phyloP scores from a whole-genome alignment of 176 grass and related monocot species.

The Sorghum bicolor region DNA sequence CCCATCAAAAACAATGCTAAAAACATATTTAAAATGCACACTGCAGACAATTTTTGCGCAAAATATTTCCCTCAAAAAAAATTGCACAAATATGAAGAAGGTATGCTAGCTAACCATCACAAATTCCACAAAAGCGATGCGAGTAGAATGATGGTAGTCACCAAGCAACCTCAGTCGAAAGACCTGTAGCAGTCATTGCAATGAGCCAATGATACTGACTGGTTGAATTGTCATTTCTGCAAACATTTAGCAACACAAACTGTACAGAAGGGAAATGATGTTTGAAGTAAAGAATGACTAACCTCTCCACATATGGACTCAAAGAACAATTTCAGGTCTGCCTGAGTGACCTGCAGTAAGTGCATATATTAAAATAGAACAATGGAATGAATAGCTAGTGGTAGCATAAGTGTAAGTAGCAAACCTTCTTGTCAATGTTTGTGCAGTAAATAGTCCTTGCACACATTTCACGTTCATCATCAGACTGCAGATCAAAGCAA shows the following conservation, averaged over 20 bases:
- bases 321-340: slow-evolving; percentile 98
- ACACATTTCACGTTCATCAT: slow-evolving; percentile 99
- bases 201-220: slow-evolving; percentile 10
- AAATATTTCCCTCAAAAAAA: background rate
- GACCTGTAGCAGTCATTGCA: slow-evolving; percentile 53
- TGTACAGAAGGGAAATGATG: background rate
- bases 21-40: background rate
- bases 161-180: slow-evolving; percentile 93
- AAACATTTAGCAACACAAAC: background rate
- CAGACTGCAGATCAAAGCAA: slow-evolving; percentile 53
- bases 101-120: slow-evolving; percentile 70
- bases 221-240: slow-evolving; percentile 25
- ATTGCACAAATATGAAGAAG: slow-evolving; percentile 1
- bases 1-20: background rate
- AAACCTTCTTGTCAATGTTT: slow-evolving; percentile 99
- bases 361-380: slow-evolving; percentile 27
- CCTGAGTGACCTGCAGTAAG: slow-evolving; percentile 80
- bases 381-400: background rate
- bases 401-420: slow-evolving; percentile 7
- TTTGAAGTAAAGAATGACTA: slow-evolving; percentile 31
- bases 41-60: background rate
- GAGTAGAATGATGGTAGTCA: slow-evolving; percentile 94
- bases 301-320: slow-evolving; percentile 99
- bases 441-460: slow-evolving; percentile 99
- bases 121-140: slow-evolving; percentile 99